Evolutionary conservation across 306 rosid species (phyloP).

Genomic region (Malus sieversii): DNA sequence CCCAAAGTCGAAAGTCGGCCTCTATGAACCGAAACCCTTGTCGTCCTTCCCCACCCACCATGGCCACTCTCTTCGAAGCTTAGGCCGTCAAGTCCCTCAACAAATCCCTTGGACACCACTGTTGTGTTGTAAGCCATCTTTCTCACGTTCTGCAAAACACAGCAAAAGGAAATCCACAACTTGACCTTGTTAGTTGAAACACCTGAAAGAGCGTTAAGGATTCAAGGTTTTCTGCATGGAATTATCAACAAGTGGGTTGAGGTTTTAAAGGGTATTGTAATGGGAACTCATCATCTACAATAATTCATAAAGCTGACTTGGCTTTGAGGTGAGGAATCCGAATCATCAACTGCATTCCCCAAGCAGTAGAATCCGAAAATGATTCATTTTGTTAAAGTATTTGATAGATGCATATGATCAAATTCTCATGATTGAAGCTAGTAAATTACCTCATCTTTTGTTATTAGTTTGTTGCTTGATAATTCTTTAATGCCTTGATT

Average conservation of each 20-base stretch:
- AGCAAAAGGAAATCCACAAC: slow-evolving; percentile 25
- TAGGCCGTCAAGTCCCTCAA: slow-evolving; percentile 88
- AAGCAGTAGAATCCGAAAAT: slow-evolving; percentile 31
- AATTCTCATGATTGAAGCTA: slow-evolving; percentile 36
- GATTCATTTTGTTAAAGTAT: slow-evolving; percentile 45
- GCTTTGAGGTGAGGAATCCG: slow-evolving; percentile 54
- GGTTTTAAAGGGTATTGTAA: slow-evolving; percentile 28
- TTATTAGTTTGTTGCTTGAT: slow-evolving; percentile 3
- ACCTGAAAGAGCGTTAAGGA: slow-evolving; percentile 36
- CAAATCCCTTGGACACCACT: slow-evolving; percentile 62
- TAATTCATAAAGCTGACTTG: slow-evolving; percentile 43
- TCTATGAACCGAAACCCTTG: not conserved
- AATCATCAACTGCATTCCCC: slow-evolving; percentile 52
- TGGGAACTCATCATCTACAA: slow-evolving; percentile 20
- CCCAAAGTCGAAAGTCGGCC: not conserved
- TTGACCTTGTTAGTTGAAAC: slow-evolving; percentile 27
- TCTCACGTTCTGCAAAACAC: slow-evolving; percentile 35
- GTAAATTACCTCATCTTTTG: slow-evolving; percentile 29
- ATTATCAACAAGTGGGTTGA: slow-evolving; percentile 32
- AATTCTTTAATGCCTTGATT: not conserved
- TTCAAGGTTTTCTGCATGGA: slow-evolving; percentile 42
- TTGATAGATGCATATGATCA: slow-evolving; percentile 56
- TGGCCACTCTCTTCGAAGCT: slow-evolving; percentile 67
- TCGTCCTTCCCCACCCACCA: not conserved
- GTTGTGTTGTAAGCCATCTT: slow-evolving; percentile 55